Evolutionary conservation across 2,329 filamentous ascomycete species (phyloP), one percentile per base, ranked within the genome.

Genomic region (Fusarium nisikadoi): DNA sequence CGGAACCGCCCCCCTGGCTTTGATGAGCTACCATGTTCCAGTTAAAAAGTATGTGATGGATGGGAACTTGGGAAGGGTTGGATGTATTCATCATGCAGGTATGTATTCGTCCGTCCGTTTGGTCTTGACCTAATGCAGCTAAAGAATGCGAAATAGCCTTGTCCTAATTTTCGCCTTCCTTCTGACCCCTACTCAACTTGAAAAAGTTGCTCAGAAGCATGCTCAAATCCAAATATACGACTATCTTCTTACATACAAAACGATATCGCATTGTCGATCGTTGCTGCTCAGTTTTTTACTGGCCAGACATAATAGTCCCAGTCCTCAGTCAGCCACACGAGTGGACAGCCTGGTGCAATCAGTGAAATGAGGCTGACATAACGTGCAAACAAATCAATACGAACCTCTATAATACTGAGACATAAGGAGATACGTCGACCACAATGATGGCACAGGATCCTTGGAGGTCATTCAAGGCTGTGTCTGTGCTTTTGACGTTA

Each of bases 131-230:
- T 25, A 62, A 76, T 70, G 50, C 58, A 76, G 73, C 62, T 69
- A 70, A 75, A 76, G 36, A 67, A 65, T 33, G 69, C 62, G 66
- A 62, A 75, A 76, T 71, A 68, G 56, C 54, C 38, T 68, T 52
- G n/a, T 36, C 23, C 57, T 47, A 45, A 46, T 45, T 49, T 49
- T 59, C 49, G 59, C 39, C 50, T 63, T 62, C 62, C 67, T 53
- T 49, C 47, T 68, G 50, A 47, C 62, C 47, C 46, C 57, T 55
- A 52, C 46, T 59, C 46, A 35, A 35, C 55, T 58, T 31, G 62
- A 23, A 35, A 52, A 46, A 42, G 39, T 46, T 45, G 29, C 39
- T 62, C 46, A 36, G 25, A 38, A 57, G 33, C 36, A n/a, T 42
- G 42, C 19, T 50, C 45, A 43, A 41, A 27, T 42, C 43, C 19